Percentiles rank a stretch among this genome's conserved stretches.
Evolutionary conservation across 1,139 yeast genomes (phyloP).

Genomic region (Zhuliangozyma blackwelliae): DNA sequence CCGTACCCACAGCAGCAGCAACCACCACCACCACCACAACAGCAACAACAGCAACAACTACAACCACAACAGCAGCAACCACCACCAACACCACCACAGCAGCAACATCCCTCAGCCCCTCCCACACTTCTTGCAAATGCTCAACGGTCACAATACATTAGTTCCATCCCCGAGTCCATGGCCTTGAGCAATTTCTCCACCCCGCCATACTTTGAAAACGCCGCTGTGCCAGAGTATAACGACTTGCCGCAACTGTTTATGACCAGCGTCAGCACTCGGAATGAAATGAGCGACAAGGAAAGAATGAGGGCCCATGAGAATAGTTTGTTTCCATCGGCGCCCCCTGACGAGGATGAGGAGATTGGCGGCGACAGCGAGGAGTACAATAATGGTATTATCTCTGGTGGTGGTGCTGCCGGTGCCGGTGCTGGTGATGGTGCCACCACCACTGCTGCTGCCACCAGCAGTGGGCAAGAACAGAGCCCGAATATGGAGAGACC

Average conservation of each 20-base stretch:
- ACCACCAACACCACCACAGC: neutral
- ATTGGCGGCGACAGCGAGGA: slow-evolving; percentile 11
- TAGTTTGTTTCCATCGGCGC: slow-evolving; percentile 60
- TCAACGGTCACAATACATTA: slow-evolving; percentile 6
- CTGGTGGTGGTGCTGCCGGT: too few relatives aligned
- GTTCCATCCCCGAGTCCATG: slow-evolving; percentile 14
- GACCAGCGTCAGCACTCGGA: slow-evolving; percentile 11
- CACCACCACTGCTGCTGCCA: neutral
- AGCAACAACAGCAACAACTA: too few relatives aligned
- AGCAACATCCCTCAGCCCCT: too few relatives aligned
- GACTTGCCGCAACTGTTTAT: slow-evolving; percentile 11
- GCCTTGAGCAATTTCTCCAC: slow-evolving; percentile 13
- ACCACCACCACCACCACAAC: too few relatives aligned
- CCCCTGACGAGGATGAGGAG: slow-evolving; percentile 31
- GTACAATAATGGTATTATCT: neutral
- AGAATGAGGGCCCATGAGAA: slow-evolving; percentile 49
- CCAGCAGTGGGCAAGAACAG: too few relatives aligned
- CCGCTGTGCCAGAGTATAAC: slow-evolving; percentile 24
- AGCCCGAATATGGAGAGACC: neutral
- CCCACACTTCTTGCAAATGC: too few relatives aligned
- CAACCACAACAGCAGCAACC: neutral
- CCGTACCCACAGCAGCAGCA: too few relatives aligned
- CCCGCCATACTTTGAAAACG: slow-evolving; percentile 16
- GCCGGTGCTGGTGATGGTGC: too few relatives aligned
- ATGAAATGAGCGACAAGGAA: slow-evolving; percentile 48